Evolutionary conservation across 495 filamentous ascomycete species (phyloP).

Genomic region (Bombardia bombarda): DNA sequence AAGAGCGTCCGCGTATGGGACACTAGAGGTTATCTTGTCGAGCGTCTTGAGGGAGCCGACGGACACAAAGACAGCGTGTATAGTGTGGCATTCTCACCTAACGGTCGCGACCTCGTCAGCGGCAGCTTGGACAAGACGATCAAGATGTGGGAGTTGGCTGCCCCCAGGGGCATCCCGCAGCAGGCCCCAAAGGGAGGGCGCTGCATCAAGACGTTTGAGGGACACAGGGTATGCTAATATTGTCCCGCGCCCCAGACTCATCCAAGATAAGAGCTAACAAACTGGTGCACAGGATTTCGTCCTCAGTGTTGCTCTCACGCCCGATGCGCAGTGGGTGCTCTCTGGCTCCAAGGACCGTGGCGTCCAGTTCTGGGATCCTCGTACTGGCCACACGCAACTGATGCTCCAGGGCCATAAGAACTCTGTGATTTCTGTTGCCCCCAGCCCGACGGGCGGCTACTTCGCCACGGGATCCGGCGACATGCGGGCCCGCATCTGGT

Average conservation of each 20-base stretch:
- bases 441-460: slow-evolving; percentile 67
- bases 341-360: slow-evolving; percentile 87
- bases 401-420: slow-evolving; percentile 94
- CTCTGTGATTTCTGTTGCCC: slow-evolving; percentile 83
- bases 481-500: slow-evolving; percentile 88
- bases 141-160: slow-evolving; percentile 86
- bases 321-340: slow-evolving; percentile 82
- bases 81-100: slow-evolving; percentile 82
- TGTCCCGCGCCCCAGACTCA: neutral
- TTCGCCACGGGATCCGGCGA: slow-evolving; percentile 88
- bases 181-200: slow-evolving; percentile 65
- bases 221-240: slow-evolving; percentile 62
- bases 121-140: slow-evolving; percentile 91
- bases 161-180: slow-evolving; percentile 49
- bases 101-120: slow-evolving; percentile 78
- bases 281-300: slow-evolving; percentile 65
- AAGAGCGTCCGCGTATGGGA: slow-evolving; percentile 92
- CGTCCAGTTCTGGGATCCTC: slow-evolving; percentile 89
- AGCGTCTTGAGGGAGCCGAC: slow-evolving; percentile 76
- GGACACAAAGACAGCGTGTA: slow-evolving; percentile 93
- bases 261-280: slow-evolving; percentile 5
- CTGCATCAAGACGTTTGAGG: slow-evolving; percentile 84
- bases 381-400: slow-evolving; percentile 78
- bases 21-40: slow-evolving; percentile 70
- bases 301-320: slow-evolving; percentile 78